Evolutionary conservation across 257 asterid species (phyloP), one percentile per base, ranked within the genome.

Genomic region (Fraxinus anomala): DNA sequence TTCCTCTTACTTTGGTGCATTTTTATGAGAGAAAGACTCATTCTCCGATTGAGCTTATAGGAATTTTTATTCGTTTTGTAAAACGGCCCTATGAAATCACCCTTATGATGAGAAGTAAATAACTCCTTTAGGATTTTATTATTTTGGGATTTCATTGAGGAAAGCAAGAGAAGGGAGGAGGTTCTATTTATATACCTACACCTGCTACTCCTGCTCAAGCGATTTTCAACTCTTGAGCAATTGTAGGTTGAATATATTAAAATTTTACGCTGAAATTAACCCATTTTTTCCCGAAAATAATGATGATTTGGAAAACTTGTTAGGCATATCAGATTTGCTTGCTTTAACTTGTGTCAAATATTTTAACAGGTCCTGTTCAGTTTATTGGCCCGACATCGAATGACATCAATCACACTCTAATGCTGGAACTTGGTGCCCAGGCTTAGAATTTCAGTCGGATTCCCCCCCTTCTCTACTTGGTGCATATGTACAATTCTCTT

Each of bases 401-500:
- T 72, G 44, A 23, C 77, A 61, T 81, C 74, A 88, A 77, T 61
- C 89, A 86, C 87, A 88, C 91, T 33, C 81, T 86, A 26, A 68
- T 83, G 85, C 84, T 88, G 80, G 91, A 88, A 79, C 87, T 86
- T 40, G 88, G 87, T 23, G 80, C 83, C 80, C 75, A 75, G 77
- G 87, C 86, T 31, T 82, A 85, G 82, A 68, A 31, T 12, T 70
- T 12, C 69, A 63, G 69, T 23, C 12, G 67, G 67, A 23, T 59
- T 59, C 4, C 4, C 16, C 28, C 36, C 16, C 28, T 26, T 26
- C 28, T 26, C 28, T 11, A 24, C 33, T 63, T 8, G n/a, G 19
- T 63, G 36, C 69, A 63, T 34, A 63, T 59, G 67, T 63, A 63
- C 69, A 23, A 63, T 63, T 63, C 36, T 3, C 19, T 63, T 31